These are phyloP conservation scores for Tuber microsphaerosporum DNA, from an alignment of 495 filamentous ascomycete species.

Conservation along the genomic window DNA sequence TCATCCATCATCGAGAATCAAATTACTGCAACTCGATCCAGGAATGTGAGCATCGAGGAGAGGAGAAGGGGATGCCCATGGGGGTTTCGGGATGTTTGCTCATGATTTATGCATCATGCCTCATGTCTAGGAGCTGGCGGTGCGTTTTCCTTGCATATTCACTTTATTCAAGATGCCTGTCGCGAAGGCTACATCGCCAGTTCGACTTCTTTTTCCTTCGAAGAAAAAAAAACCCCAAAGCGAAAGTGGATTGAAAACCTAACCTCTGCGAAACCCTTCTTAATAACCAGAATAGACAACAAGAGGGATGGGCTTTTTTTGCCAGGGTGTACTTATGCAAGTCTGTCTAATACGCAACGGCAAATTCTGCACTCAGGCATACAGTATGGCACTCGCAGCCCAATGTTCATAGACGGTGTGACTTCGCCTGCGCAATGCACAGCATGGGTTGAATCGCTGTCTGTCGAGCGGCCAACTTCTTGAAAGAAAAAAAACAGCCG, in stretches of 20 bases:
- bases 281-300: not conserved
- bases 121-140: not conserved
- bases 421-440: not conserved
- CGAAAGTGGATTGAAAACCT: not conserved
- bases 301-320: not conserved
- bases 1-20: not conserved
- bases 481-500: not conserved
- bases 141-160: not conserved
- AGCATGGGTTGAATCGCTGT: not conserved
- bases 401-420: not conserved
- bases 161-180: not conserved
- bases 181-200: not conserved
- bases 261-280: not conserved
- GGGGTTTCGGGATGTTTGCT: not conserved
- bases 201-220: not conserved
- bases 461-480: not conserved
- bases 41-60: not conserved
- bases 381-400: not conserved
- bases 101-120: not conserved
- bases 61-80: not conserved
- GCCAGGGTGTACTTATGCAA: not conserved
- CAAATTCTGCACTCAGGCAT: not conserved
- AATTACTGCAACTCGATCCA: not conserved
- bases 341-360: not conserved
- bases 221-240: not conserved